Base-by-base conservation (phyloP, 2,329 filamentous ascomycete species). In the Trichoderma oligosporum region DNA sequence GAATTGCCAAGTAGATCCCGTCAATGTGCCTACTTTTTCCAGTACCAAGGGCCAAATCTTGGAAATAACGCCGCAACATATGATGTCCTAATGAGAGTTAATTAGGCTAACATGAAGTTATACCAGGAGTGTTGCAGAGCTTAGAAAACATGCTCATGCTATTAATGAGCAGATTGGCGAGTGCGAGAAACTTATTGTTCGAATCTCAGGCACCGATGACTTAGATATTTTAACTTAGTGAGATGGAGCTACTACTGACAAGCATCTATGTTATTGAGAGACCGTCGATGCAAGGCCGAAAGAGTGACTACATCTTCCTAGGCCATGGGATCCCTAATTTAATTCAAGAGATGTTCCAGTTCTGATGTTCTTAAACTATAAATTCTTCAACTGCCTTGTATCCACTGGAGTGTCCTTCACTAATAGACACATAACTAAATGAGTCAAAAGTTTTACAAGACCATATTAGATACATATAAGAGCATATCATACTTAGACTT, bases 41-140 rank as follows among this genome's bases (percentile, higher is more conserved):
- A 38, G 12, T 11, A 16, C 24, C 1, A 41, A 41, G 7, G 18
- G 36, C 4, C 25, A 24, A 31, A 7, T 7, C 1, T 7, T 41
- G 16, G 36, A 25, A 22, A 52, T 31, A 36, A 35, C 31, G 22
- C 52, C 12, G 38, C 55, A 7, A 53, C 49, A n/a, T n/a, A 22
- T 46, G 1, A 47, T 29, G 57, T 22, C 35, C 62, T 14, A 38
- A 53, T 16, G 39, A 63, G 29, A 58, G 61, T 2, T 63, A 60
- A 60, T 45, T 63, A 35, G 41, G 39, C 25, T 20, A 45, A 14
- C 61, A 63, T 18, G 58, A 62, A 35, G 51, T 63, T 8, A 35
- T 61, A 11, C 52, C 58, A 7, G 58, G 59, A 11, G 61, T 60
- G 0, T n/a, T 63, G 14, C 24, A 52, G 5, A 58, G 58, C 1